Evolutionary conservation across 2,329 filamentous ascomycete genomes (phyloP).

Genomic region (Phyllachora maydis): DNA sequence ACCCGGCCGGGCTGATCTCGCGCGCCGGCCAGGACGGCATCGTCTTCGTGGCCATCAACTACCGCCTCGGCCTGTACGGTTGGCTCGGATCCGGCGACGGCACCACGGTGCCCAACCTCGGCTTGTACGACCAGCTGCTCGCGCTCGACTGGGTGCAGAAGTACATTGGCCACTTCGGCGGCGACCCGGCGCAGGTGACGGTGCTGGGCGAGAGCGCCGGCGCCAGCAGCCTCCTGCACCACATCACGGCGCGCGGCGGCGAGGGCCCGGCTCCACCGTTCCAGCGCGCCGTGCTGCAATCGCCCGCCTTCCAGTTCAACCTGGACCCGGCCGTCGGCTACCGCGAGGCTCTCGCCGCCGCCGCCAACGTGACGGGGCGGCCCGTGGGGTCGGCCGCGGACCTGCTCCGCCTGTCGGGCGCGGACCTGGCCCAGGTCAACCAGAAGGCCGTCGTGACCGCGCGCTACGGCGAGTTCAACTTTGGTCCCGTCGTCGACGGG

Average conservation of each 20-base stretch:
- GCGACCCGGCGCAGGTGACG: not conserved
- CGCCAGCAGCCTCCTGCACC: constrained; percentile 1
- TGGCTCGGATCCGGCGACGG: constrained; percentile 1
- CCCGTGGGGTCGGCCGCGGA: not conserved
- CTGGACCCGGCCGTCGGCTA: not conserved
- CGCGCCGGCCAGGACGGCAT: not conserved
- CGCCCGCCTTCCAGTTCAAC: constrained; percentile 1
- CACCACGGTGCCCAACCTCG: not conserved
- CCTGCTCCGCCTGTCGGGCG: not conserved
- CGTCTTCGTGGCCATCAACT: not conserved
- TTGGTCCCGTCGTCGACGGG: constrained; percentile 11
- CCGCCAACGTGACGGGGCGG: not conserved
- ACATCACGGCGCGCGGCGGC: not conserved
- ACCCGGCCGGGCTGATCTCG: not conserved
- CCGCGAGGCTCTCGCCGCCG: not conserved
- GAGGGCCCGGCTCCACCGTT: not conserved
- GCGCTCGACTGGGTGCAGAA: constrained; percentile 1
- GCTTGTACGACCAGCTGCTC: not conserved
- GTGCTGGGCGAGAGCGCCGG: not conserved
- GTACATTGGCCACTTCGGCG: not conserved
- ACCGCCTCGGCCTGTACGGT: constrained; percentile 1
- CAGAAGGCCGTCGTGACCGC: constrained; percentile 6
- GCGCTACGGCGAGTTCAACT: constrained; percentile 9
- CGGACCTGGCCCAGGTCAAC: constrained; percentile 5
- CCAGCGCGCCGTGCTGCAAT: not conserved